phyloP scores from a whole-genome alignment of 1,284 basidiomycete genomes.

The Neonothopanus nambi region DNA sequence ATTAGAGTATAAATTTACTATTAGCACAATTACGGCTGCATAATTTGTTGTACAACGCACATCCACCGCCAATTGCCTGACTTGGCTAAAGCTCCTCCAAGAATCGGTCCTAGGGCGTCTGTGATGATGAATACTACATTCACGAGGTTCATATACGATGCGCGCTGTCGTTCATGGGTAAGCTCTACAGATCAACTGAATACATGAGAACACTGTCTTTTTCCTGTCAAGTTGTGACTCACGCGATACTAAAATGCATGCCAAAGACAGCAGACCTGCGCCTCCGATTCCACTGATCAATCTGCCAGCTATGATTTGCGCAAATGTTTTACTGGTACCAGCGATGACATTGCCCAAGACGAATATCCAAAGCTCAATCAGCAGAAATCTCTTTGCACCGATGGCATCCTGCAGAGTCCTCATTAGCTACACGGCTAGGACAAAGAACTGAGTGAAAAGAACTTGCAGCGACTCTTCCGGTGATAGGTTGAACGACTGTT shows the following conservation, averaged over 20 bases:
- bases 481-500: constrained; percentile 32
- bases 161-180: constrained; percentile 33
- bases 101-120: constrained; percentile 32
- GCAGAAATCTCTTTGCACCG: constrained; percentile 23
- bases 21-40: neutral
- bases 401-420: constrained; percentile 27
- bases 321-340: constrained; percentile 37
- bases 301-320: constrained; percentile 39
- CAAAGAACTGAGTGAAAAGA: neutral
- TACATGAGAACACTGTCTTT: neutral
- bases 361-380: constrained; percentile 26
- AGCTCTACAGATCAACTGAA: constrained; percentile 27
- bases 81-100: constrained; percentile 31
- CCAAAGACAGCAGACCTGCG: constrained; percentile 40
- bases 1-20: neutral
- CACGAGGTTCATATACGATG: constrained; percentile 34
- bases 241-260: constrained; percentile 39
- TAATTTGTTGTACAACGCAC: constrained; percentile 14
- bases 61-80: constrained; percentile 38
- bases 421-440: neutral
- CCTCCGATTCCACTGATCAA: constrained; percentile 41
- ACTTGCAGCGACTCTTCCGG: constrained; percentile 31
- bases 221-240: constrained; percentile 10
- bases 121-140: constrained; percentile 32
- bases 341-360: constrained; percentile 42